phyloP scores from a whole-genome alignment of 306 rosid species.

The Casuarina glauca region DNA sequence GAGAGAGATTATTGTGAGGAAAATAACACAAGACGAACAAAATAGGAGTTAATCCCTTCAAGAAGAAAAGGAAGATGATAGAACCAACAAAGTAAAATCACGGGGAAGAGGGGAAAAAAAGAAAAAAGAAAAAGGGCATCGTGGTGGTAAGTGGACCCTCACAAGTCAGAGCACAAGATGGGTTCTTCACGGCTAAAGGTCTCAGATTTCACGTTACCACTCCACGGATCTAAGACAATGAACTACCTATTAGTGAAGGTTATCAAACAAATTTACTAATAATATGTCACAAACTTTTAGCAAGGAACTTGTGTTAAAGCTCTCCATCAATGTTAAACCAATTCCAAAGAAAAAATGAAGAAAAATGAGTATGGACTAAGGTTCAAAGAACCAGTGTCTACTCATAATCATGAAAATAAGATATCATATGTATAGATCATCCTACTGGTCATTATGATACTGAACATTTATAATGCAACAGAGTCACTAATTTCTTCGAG shows the following conservation, averaged over 20 bases:
- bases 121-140: too few species aligned
- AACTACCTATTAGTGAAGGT: neutral
- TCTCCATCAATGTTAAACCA: slow-evolving; percentile 1
- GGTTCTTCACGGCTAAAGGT: neutral
- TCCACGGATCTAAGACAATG: neutral
- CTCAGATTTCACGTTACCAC: neutral
- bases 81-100: too few species aligned
- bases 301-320: neutral
- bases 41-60: too few species aligned
- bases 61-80: too few species aligned
- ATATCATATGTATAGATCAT: too few species aligned
- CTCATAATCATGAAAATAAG: too few species aligned
- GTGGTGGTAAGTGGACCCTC: too few species aligned
- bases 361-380: neutral
- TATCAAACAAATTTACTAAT: neutral
- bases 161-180: too few species aligned
- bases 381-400: too few species aligned
- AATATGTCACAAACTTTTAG: slow-evolving; percentile 6
- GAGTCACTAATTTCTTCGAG: neutral
- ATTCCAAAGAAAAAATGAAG: neutral
- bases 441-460: neutral
- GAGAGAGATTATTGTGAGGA: too few species aligned
- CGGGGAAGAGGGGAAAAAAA: too few species aligned
- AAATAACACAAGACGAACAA: too few species aligned
- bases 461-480: neutral